A percentile compares a stretch with the other conserved stretches of the same genome.
Evolutionary conservation across 2,329 filamentous ascomycete genomes (phyloP).

Genomic region (Alternaria sp.): DNA sequence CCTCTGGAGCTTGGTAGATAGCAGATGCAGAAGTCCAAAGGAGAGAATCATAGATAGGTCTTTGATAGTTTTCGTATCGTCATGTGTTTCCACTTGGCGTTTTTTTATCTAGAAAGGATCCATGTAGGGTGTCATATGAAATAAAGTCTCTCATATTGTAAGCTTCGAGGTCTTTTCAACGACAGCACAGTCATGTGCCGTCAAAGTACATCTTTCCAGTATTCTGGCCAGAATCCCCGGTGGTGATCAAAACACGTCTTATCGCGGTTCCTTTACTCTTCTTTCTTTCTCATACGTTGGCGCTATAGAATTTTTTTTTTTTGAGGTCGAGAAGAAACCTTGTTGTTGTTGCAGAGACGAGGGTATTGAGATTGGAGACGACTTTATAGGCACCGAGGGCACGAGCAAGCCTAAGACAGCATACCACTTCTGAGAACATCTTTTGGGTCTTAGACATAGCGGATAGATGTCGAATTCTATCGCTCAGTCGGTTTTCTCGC

Average conservation of each 20-base stretch:
- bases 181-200: rapidly evolving
- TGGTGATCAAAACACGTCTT: too few species aligned
- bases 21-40: not conserved
- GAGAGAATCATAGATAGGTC: not conserved
- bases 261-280: too few species aligned
- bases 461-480: rapidly evolving
- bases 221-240: not conserved
- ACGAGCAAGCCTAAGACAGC: not conserved
- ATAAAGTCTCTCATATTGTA: too few species aligned
- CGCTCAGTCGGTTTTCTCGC: rapidly evolving
- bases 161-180: not conserved
- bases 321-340: too few species aligned
- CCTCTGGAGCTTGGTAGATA: too few species aligned
- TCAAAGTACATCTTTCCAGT: not conserved
- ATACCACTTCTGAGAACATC: not conserved
- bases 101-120: too few species aligned
- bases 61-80: not conserved
- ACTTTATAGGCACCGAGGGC: not conserved
- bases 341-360: not conserved
- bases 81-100: not conserved
- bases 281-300: too few species aligned
- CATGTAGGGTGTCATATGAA: too few species aligned
- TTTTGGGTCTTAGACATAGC: not conserved
- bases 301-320: too few species aligned
- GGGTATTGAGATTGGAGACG: not conserved